phyloP scores from a whole-genome alignment of 2,329 filamentous ascomycete genomes.

The Orbilia ellipsospora region DNA sequence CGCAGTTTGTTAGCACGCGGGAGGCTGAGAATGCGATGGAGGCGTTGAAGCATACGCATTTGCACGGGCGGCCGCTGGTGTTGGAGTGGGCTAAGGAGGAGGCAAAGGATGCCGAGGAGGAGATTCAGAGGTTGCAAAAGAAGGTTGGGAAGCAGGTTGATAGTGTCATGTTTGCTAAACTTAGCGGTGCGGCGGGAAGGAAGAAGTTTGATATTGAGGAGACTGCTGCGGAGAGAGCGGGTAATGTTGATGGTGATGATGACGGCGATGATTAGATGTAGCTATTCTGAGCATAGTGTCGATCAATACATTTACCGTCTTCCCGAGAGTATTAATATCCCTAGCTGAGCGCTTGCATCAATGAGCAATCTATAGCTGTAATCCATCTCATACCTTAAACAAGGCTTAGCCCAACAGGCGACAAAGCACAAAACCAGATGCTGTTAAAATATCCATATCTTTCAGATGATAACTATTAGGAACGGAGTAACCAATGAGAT shows the following conservation, averaged over 20 bases:
- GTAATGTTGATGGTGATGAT: constrained; percentile 13
- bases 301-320: too few species aligned
- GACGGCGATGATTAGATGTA: constrained; percentile 54
- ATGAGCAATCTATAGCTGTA: too few species aligned
- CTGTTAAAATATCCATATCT: too few species aligned
- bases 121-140: constrained; percentile 96
- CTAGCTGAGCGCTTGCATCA: too few species aligned
- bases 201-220: constrained; percentile 87
- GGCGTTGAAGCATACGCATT: constrained; percentile 89
- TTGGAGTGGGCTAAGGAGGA: constrained; percentile 92
- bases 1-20: constrained; percentile 89
- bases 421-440: too few species aligned
- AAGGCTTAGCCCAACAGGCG: too few species aligned
- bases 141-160: constrained; percentile 92
- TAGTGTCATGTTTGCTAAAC: constrained; percentile 87
- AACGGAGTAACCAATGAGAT: too few species aligned
- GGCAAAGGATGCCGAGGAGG: constrained; percentile 88
- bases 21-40: constrained; percentile 93
- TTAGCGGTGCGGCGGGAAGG: constrained; percentile 79
- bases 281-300: not conserved
- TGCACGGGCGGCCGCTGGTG: constrained; percentile 87
- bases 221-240: constrained; percentile 71
- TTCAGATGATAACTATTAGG: too few species aligned
- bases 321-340: too few species aligned
- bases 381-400: too few species aligned